phyloP scores from a whole-genome alignment of 2,329 filamentous ascomycete genomes.

The Triangularia setosa region DNA sequence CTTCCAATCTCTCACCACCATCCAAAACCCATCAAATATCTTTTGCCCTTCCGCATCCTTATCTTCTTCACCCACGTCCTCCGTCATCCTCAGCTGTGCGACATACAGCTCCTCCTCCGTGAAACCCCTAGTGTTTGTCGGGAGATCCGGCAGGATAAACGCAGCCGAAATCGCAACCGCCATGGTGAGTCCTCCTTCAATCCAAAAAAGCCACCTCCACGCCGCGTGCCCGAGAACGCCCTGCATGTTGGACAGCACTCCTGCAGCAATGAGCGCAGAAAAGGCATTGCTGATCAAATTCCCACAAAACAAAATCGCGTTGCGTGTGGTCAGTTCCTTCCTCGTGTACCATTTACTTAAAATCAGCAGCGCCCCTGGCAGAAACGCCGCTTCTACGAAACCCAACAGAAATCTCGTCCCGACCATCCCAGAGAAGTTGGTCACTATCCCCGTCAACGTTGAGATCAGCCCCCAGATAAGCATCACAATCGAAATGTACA shows the following conservation, averaged over 20 bases:
- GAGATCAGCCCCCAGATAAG: slow-evolving; percentile 58
- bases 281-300: slow-evolving; percentile 59
- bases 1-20: slow-evolving; percentile 58
- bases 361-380: slow-evolving; percentile 60
- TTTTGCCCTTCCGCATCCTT: slow-evolving; percentile 48
- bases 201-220: slow-evolving; percentile 61
- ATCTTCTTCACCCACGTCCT: slow-evolving; percentile 56
- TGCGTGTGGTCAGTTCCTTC: slow-evolving; percentile 50
- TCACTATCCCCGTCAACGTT: slow-evolving; percentile 50
- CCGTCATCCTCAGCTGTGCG: slow-evolving; percentile 52
- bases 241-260: slow-evolving; percentile 57
- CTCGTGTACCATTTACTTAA: slow-evolving; percentile 66
- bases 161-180: slow-evolving; percentile 42
- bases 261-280: slow-evolving; percentile 55
- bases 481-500: slow-evolving; percentile 52
- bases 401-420: slow-evolving; percentile 56
- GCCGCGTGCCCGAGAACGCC: slow-evolving; percentile 50
- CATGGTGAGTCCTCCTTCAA: slow-evolving; percentile 54
- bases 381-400: slow-evolving; percentile 60
- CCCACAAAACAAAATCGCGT: slow-evolving; percentile 56
- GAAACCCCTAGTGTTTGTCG: slow-evolving; percentile 55
- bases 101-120: slow-evolving; percentile 54
- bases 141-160: slow-evolving; percentile 52
- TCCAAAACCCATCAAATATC: slow-evolving; percentile 49
- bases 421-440: slow-evolving; percentile 53